A percentile compares a stretch with the other conserved stretches of the same genome.
phyloP scores from a whole-genome alignment of 2,329 filamentous ascomycete species.

The Ascosphaera pollenicola region DNA sequence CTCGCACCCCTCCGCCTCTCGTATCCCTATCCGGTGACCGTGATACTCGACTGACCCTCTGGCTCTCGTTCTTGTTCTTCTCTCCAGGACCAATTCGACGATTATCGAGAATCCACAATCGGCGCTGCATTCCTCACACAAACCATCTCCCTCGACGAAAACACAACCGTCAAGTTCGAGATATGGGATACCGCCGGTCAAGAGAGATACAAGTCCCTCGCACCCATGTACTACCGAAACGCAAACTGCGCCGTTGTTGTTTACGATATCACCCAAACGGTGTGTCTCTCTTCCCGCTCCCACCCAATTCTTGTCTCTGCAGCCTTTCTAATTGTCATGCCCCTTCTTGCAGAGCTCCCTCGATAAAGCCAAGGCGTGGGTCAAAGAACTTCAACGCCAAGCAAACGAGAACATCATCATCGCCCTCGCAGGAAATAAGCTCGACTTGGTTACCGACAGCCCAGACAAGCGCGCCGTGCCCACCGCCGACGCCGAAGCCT shows the following conservation, averaged over 20 bases:
- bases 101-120: slow-evolving; percentile 93
- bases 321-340: slow-evolving; percentile 1
- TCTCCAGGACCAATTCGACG: slow-evolving; percentile 87
- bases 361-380: slow-evolving; percentile 98
- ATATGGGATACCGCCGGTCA: slow-evolving; percentile 99
- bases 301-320: neutral
- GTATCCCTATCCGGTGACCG: neutral
- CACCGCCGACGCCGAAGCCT: slow-evolving; percentile 79
- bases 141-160: slow-evolving; percentile 94
- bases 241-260: slow-evolving; percentile 98
- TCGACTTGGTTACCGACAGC: slow-evolving; percentile 83
- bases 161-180: slow-evolving; percentile 97
- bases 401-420: slow-evolving; percentile 99
- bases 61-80: neutral
- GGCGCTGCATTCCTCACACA: slow-evolving; percentile 97
- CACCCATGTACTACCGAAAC: slow-evolving; percentile 99
- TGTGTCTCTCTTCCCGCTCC: slow-evolving; percentile 41
- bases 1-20: slow-evolving; percentile 1
- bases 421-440: slow-evolving; percentile 90
- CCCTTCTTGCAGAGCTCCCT: slow-evolving; percentile 49
- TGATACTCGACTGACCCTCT: slow-evolving; percentile 3
- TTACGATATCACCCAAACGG: slow-evolving; percentile 99
- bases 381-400: slow-evolving; percentile 95
- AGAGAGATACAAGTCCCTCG: slow-evolving; percentile 95
- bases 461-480: slow-evolving; percentile 88